phyloP scores from a whole-genome alignment of 2,329 filamentous ascomycete species.

The Ophiocordyceps sinensis region DNA sequence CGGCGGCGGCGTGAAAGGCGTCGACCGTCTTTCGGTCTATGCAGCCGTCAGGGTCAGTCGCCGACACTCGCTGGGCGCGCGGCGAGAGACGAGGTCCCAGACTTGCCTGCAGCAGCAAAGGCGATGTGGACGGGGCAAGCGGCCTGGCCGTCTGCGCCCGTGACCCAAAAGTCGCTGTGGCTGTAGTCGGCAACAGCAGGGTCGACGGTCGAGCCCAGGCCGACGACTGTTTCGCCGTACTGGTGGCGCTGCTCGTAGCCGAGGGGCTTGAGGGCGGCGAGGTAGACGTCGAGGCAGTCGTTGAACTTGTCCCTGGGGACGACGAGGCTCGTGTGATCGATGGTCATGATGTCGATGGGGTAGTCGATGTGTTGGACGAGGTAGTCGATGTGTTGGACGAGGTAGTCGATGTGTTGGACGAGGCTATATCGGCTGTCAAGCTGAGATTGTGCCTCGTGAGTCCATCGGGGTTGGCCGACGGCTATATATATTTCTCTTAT shows the following conservation, averaged over 20 bases:
- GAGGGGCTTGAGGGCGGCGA: conserved; percentile 18
- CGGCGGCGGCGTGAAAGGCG: conserved; percentile 25
- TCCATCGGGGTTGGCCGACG: too few relatives aligned
- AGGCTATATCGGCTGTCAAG: too few relatives aligned
- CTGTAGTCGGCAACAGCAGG: conserved; percentile 5
- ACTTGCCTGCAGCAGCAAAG: conserved; percentile 16
- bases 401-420: too few relatives aligned
- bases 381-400: too few relatives aligned
- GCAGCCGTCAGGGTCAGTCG: not conserved
- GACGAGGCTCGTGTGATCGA: conserved; percentile 19
- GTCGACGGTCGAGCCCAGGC: conserved; percentile 13
- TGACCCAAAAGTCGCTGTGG: conserved; percentile 17
- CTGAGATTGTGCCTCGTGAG: too few relatives aligned
- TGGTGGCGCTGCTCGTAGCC: conserved; percentile 17
- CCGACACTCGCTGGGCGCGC: too few relatives aligned
- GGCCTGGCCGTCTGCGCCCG: conserved; percentile 6
- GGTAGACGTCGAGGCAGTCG: conserved; percentile 18
- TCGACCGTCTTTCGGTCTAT: conserved; percentile 26
- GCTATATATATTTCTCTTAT: too few relatives aligned
- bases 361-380: too few relatives aligned
- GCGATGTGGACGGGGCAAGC: conserved; percentile 12
- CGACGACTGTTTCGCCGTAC: conserved; percentile 14
- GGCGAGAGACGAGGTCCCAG: too few relatives aligned
- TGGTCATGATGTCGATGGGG: conserved; percentile 11
- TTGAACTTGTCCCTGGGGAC: conserved; percentile 14